Conservation (phyloP, 2,329 filamentous ascomycete genomes). For the Paecilomyces niveus region DNA sequence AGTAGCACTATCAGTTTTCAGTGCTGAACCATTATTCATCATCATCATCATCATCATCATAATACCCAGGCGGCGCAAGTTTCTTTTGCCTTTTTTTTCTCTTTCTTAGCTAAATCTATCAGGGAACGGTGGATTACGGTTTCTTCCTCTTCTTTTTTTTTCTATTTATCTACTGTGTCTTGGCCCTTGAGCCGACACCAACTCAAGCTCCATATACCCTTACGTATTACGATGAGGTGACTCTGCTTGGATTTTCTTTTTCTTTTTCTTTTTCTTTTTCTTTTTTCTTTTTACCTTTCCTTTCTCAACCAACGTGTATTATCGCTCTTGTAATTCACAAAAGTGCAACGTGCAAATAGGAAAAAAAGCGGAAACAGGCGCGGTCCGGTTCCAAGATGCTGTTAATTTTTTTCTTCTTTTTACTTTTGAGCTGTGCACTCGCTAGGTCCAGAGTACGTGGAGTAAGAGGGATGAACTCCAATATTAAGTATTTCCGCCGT, state of each 20-base stretch:
- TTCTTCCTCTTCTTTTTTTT: neutral
- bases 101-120: neutral
- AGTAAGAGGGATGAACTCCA: no score
- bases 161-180: neutral
- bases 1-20: neutral
- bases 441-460: no score
- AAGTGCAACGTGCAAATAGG: neutral
- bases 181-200: neutral
- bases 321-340: neutral
- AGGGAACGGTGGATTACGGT: neutral
- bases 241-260: neutral
- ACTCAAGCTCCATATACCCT: neutral
- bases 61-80: neutral
- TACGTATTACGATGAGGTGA: neutral
- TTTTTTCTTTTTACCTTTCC: neutral
- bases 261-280: neutral
- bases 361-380: neutral
- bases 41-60: conserved; percentile 1
- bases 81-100: neutral
- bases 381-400: no score
- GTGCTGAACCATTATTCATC: neutral
- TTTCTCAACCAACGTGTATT: neutral
- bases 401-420: no score
- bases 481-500: no score
- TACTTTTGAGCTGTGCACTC: no score